A percentile compares a stretch with the other conserved stretches of the same genome.
Conservation (phyloP, 2,329 filamentous ascomycete genomes). For the Monosporascus cannonballus region DNA sequence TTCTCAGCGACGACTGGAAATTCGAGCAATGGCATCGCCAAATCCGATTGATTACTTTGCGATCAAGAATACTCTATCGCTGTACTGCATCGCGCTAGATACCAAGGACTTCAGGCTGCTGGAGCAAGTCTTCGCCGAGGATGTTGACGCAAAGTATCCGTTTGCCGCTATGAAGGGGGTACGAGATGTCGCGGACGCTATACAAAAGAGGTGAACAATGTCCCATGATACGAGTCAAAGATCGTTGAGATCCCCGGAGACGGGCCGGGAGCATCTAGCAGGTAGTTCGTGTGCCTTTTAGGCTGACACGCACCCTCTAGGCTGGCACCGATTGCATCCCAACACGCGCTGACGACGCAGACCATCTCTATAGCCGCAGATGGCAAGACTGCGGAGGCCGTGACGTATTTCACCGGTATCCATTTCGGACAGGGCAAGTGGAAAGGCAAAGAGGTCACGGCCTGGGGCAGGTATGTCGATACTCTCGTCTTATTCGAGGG, state of each 20-base stretch:
- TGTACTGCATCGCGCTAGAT: conserved; percentile 7
- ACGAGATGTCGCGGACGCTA: not conserved
- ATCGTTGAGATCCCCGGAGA: too few species aligned
- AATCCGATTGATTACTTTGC: conserved; percentile 5
- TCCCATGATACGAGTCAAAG: not conserved
- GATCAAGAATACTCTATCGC: conserved; percentile 6
- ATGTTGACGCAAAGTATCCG: conserved; percentile 3
- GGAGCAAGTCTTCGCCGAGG: conserved; percentile 3
- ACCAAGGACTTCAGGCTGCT: conserved; percentile 7
- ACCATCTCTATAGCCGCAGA: conserved; percentile 3
- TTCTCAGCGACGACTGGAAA: not conserved
- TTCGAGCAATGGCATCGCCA: not conserved
- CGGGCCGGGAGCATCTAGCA: too few species aligned
- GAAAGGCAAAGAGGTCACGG: conserved; percentile 4
- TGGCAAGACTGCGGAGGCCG: conserved; percentile 3
- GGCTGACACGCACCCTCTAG: not conserved
- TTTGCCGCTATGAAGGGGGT: conserved; percentile 3
- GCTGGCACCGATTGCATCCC: conserved; percentile 2
- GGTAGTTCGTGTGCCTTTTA: too few species aligned
- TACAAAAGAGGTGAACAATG: not conserved
- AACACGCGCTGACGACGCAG: conserved; percentile 9
- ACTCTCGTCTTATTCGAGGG: conserved; percentile 1
- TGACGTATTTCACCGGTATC: conserved; percentile 8
- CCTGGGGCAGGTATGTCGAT: conserved; percentile 7
- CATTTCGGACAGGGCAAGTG: conserved; percentile 8